These are phyloP conservation scores for Linnemannia hyalina DNA, from an alignment of 192 early-diverging fungal genomes.

Conservation along the genomic window DNA sequence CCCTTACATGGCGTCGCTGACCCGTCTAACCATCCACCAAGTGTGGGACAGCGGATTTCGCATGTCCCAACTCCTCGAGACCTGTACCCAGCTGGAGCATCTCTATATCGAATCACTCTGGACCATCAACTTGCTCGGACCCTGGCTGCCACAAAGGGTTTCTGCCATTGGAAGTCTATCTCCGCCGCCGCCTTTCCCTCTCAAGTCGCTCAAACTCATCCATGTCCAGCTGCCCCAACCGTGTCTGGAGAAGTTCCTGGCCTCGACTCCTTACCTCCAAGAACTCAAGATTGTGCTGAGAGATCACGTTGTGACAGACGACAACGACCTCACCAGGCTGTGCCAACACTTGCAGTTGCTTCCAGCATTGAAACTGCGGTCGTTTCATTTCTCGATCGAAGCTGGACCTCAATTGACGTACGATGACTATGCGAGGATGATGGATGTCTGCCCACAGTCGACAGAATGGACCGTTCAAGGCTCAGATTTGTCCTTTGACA, in stretches of 20 bases:
- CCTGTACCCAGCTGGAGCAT: background rate
- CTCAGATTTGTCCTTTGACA: background rate
- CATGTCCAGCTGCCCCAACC: background rate
- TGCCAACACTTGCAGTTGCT: background rate
- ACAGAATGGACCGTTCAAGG: background rate
- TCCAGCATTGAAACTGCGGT: background rate
- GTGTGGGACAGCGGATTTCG: background rate
- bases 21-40: background rate
- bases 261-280: background rate
- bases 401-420: background rate
- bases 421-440: background rate
- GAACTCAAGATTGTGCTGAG: background rate
- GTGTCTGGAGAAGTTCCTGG: background rate
- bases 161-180: background rate
- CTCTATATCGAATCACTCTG: background rate
- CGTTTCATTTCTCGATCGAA: background rate
- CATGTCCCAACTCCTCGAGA: background rate
- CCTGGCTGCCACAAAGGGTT: background rate
- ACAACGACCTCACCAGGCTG: background rate
- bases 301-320: background rate
- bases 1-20: background rate
- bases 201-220: slow-evolving; percentile 1
- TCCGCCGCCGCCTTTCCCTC: background rate
- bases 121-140: background rate
- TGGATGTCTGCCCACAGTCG: background rate